These are phyloP conservation scores for Cladochytrium tenue DNA, from an alignment of 371 early-diverging fungal species.

Conservation along the genomic window DNA sequence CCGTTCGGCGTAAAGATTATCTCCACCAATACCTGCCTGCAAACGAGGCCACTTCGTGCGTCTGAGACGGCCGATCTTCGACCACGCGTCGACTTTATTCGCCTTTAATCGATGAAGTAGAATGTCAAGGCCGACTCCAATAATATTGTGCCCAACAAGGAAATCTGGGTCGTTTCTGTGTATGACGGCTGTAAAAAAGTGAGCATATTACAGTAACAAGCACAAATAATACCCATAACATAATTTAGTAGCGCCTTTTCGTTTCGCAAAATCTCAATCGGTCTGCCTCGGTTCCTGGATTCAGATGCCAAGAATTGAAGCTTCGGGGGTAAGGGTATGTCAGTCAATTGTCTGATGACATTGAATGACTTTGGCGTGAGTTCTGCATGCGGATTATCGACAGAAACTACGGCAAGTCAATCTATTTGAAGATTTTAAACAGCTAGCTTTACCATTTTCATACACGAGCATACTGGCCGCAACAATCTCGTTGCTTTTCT, in stretches of 20 bases:
- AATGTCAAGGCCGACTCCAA: conserved; percentile 90
- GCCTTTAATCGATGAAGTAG: conserved; percentile 90
- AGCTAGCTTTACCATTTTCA: conserved; percentile 41
- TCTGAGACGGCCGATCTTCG: conserved; percentile 78
- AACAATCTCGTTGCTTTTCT: conserved; percentile 85
- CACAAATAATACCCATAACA: conserved; percentile 54
- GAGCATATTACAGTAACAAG: conserved; percentile 14
- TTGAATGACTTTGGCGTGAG: conserved; percentile 59
- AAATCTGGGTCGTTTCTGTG: conserved; percentile 88
- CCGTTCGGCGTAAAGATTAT: conserved; percentile 71
- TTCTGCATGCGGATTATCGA: conserved; percentile 58
- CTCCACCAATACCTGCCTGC: conserved; percentile 80
- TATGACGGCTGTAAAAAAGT: conserved; percentile 60
- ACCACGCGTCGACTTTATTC: conserved; percentile 75
- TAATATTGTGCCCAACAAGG: conserved; percentile 94
- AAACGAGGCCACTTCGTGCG: conserved; percentile 82
- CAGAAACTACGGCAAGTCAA: too few species aligned
- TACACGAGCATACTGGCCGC: conserved; percentile 69
- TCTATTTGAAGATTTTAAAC: too few species aligned
- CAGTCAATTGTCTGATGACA: conserved; percentile 66
- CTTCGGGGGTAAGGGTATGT: conserved; percentile 62
- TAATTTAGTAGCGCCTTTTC: conserved; percentile 70
- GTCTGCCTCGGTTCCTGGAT: conserved; percentile 22
- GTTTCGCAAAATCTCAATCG: conserved; percentile 54
- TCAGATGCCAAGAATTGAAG: conserved; percentile 53